These are phyloP conservation scores for Pythium angustatum DNA, from an alignment of 352 stramenopile species.

Conservation along the genomic window DNA sequence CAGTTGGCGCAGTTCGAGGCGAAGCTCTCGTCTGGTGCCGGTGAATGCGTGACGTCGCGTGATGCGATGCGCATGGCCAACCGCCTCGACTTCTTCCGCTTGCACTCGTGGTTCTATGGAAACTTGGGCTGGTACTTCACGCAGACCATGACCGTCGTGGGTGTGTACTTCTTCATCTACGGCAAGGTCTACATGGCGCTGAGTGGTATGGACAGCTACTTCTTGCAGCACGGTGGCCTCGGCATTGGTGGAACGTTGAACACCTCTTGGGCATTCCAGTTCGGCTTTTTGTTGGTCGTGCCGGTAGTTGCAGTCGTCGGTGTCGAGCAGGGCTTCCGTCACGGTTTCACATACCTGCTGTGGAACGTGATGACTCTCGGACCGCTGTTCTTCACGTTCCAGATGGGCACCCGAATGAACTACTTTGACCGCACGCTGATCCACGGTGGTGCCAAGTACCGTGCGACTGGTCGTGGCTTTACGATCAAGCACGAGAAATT, in stretches of 20 bases:
- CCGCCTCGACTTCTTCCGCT: slow-evolving; percentile 96
- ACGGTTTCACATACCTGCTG: slow-evolving; percentile 91
- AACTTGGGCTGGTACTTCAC: slow-evolving; percentile 99
- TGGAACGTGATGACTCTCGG: slow-evolving; percentile 96
- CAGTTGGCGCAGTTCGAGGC: slow-evolving; percentile 98
- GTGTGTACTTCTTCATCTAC: slow-evolving; percentile 98
- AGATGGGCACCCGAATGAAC: slow-evolving; percentile 98
- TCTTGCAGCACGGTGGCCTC: slow-evolving; percentile 91
- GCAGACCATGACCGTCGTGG: slow-evolving; percentile 97
- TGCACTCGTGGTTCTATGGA: slow-evolving; percentile 98
- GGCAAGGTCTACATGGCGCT: slow-evolving; percentile 95
- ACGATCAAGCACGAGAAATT: slow-evolving; percentile 98
- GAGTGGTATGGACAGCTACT: slow-evolving; percentile 91
- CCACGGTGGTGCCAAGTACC: slow-evolving; percentile 97
- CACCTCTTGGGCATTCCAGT: slow-evolving; percentile 96
- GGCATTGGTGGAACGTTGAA: slow-evolving; percentile 94
- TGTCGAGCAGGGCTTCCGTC: slow-evolving; percentile 95
- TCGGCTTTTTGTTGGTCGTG: slow-evolving; percentile 96
- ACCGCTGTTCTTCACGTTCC: slow-evolving; percentile 99
- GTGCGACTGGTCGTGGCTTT: slow-evolving; percentile 97
- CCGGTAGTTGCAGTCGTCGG: slow-evolving; percentile 96
- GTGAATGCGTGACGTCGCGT: slow-evolving; percentile 96
- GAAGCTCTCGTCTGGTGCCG: slow-evolving; percentile 96
- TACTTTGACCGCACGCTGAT: slow-evolving; percentile 98
- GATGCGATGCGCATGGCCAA: slow-evolving; percentile 95